A percentile compares a stretch with the other conserved stretches of the same genome.
Evolutionary conservation across 179 eudicot species (phyloP).

Genomic region (Camellia oleifera): DNA sequence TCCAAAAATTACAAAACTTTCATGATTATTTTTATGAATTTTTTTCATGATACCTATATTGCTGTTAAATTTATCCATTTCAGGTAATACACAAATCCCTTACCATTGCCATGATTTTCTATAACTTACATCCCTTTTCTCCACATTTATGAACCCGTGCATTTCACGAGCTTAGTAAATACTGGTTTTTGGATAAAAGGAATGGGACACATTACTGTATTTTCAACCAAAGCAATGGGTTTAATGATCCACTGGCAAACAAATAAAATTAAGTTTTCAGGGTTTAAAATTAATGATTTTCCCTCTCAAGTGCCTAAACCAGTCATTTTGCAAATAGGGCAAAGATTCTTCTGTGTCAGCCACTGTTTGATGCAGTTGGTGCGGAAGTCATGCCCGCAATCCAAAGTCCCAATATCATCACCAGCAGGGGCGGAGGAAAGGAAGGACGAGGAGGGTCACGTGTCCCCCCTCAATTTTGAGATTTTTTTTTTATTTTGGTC

Average conservation of each 20-base stretch:
- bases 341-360: conserved; percentile 42
- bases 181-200: background rate
- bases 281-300: background rate
- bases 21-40: no score
- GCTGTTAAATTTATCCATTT: background rate
- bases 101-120: conserved; percentile 2
- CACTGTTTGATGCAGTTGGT: conserved; percentile 48
- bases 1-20: no score
- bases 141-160: conserved; percentile 13
- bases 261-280: background rate
- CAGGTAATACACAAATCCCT: conserved; percentile 4
- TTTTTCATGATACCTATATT: no score
- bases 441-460: no score
- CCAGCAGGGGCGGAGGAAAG: conserved; percentile 5
- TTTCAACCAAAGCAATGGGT: conserved; percentile 10
- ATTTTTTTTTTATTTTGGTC: no score
- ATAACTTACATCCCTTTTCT: background rate
- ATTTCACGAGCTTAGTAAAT: conserved; percentile 6
- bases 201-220: background rate
- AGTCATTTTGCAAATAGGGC: conserved; percentile 52
- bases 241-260: conserved; percentile 6
- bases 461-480: no score
- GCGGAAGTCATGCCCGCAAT: conserved; percentile 53
- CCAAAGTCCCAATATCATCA: conserved; percentile 44
- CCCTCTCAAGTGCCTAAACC: conserved; percentile 32